Base-by-base conservation (phyloP, 148 eudicot species). In the Spergularia bocconei region DNA sequence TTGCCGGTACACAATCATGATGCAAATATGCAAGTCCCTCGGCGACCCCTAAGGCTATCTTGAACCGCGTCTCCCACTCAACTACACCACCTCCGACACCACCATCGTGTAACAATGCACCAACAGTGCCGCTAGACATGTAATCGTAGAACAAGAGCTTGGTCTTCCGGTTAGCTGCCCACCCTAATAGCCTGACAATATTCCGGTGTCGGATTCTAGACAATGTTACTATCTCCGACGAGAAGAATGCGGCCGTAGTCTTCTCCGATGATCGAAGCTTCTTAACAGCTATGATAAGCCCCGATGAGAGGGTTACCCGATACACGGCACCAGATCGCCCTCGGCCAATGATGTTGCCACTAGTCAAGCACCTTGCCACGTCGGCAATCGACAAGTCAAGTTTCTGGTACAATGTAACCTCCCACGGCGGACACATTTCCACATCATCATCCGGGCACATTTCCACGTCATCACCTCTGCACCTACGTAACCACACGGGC, bases 401-500 rank as follows among this genome's bases (percentile, higher is more conserved):
- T 67, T 91, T 93, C 29, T 93, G 98, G 74, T 85, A 93, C 47
- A 93, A 72, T 0, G 90, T 91, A 39, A 93, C 93, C 62, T 93
- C 98, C 98, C 98, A 93, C 1, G 98, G 98, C 15, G 91, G 88
- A 1, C 85, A 87, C 87, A 90, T 77, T 59, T 90, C 98, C 79
- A 86, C 85, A 60, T 90, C 95, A 70, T 78, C 86, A 0, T 86
- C 82, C 25, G 58, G 63, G 15, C 80, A 73, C 69, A 69, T 69
- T 17, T 79, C 83, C 20, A 61, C 67, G 29, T 74, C 41, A 20
- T 83, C 72, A 12, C 39, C 41, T 19, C 55, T 70, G 67, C 74
- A 56, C 78, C 85, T 47, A 0, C 78, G 79, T 44, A 63, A 70
- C 44, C 60, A 75, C 51, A 63, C 78, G 44, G 72, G 79, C 8